These are phyloP conservation scores for Epichloe gansuensis DNA, from an alignment of 2,329 filamentous ascomycete genomes.

Conservation along the genomic window DNA sequence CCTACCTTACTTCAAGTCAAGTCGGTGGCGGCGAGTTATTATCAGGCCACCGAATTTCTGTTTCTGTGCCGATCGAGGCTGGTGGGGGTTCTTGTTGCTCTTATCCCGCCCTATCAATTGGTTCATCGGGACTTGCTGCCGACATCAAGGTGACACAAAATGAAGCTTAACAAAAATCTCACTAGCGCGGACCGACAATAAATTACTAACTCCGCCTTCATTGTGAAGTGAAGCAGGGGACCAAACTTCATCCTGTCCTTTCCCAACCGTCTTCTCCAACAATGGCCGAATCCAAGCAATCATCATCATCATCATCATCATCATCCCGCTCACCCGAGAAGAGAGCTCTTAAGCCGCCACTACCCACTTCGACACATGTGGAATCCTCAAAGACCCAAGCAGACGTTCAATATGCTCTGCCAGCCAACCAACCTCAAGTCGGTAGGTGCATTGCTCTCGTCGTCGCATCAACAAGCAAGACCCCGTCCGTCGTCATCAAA, in stretches of 20 bases:
- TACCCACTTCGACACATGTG: conserved; percentile 12
- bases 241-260: background rate
- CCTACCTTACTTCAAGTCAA: too few species aligned
- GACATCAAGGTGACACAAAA: background rate
- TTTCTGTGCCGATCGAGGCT: too few species aligned
- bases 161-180: background rate
- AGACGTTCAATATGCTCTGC: conserved; percentile 19
- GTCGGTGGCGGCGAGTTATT: too few species aligned
- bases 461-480: too few species aligned
- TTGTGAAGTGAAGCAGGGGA: too few species aligned
- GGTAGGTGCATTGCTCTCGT: conserved; percentile 11
- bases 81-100: background rate
- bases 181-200: background rate
- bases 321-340: conserved; percentile 9
- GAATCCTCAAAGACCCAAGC: conserved; percentile 15
- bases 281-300: background rate
- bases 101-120: background rate
- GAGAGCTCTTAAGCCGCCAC: conserved; percentile 14
- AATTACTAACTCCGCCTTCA: background rate
- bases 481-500: background rate
- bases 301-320: too few species aligned
- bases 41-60: too few species aligned
- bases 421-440: conserved; percentile 14
- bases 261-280: background rate
- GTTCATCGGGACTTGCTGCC: background rate